Evolutionary conservation across 495 filamentous ascomycete genomes (phyloP), one percentile per base, ranked within the genome.

Genomic region (Lentithecium fluviatile): DNA sequence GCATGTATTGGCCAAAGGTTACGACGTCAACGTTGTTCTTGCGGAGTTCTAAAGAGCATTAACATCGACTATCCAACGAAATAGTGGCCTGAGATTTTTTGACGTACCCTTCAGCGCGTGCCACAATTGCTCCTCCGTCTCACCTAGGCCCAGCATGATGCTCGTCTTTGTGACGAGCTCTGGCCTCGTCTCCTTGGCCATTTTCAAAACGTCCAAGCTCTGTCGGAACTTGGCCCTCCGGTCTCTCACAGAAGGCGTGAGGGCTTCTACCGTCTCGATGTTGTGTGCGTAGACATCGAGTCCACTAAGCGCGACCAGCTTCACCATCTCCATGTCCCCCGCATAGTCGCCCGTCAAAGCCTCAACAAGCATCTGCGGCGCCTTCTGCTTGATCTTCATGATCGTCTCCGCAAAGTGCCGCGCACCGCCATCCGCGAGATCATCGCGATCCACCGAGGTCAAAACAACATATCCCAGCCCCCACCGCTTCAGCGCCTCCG

Each of bases 1-100:
- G 88, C 94, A 98, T 98, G 78, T 98, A 98, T 79, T 98, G 94
- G 2, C 95, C 94, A 59, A 98, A 97, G 0, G 94, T 98, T 37
- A 98, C 90, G 12, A 98, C 90, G 60, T 98, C 94, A 23, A 96
- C 91, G 60, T 88, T 79, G 37, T 84, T 77, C 54, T 83, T 84
- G 21, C 94, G 83, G 25, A 97, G 79, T 69, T 95, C 88, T 80
- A 37, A 10, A 32, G 29, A 32, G 29, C 29, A 32, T 32, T 32
- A 32, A 10, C 10, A 10, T 32, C 10, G 3, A 4, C 10, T 3
- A 32, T 32, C 29, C 29, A 3, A 32, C 10, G 10, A n/a, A n/a
- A n/a, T n/a, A n/a, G n/a, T n/a, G n/a, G n/a, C n/a, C n/a, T n/a
- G n/a, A n/a, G n/a, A 32, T 32, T 32, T 32, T 32, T 32, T 32